Evolutionary conservation across 108 stramenopile species (phyloP).

Genomic region (Phaeodactylum tricornutum): DNA sequence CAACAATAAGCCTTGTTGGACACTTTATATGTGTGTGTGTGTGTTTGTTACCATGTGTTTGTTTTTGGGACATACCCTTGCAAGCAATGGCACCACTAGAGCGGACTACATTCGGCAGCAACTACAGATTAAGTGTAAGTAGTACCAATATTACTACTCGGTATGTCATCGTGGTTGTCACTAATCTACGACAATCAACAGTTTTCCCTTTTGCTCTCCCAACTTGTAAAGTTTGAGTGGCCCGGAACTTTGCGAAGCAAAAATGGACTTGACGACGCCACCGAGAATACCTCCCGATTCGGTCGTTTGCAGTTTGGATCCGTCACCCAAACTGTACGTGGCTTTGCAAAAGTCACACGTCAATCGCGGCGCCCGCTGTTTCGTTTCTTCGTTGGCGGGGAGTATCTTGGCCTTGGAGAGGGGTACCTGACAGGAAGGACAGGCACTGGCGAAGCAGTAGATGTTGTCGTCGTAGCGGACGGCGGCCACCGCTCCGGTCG

Average conservation of each 20-base stretch:
- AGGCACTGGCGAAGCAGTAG: slow-evolving; percentile 50
- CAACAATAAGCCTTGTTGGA: no score
- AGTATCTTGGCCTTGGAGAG: slow-evolving; percentile 60
- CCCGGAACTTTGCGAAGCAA: slow-evolving; percentile 24
- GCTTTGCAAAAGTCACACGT: slow-evolving; percentile 53
- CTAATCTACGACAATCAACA: slow-evolving; percentile 14
- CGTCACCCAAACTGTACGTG: slow-evolving; percentile 65
- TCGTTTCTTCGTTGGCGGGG: neutral
- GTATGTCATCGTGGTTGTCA: no score
- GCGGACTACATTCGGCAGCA: no score
- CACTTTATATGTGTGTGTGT: no score
- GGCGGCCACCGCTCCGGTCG: slow-evolving; percentile 65
- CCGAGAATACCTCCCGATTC: slow-evolving; percentile 35
- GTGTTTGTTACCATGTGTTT: no score
- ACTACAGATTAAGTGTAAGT: no score
- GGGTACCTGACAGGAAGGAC: slow-evolving; percentile 65
- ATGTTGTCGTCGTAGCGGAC: slow-evolving; percentile 43
- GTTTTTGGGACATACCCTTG: no score
- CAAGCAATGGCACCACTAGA: no score
- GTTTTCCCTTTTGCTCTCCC: slow-evolving; percentile 66
- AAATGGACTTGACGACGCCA: slow-evolving; percentile 36
- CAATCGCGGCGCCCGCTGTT: slow-evolving; percentile 13
- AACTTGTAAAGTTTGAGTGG: slow-evolving; percentile 46
- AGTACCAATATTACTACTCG: no score
- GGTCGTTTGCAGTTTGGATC: slow-evolving; percentile 19